Conservation (phyloP, 2,329 filamentous ascomycete species). For the Mollisiaceae sp. region DNA sequence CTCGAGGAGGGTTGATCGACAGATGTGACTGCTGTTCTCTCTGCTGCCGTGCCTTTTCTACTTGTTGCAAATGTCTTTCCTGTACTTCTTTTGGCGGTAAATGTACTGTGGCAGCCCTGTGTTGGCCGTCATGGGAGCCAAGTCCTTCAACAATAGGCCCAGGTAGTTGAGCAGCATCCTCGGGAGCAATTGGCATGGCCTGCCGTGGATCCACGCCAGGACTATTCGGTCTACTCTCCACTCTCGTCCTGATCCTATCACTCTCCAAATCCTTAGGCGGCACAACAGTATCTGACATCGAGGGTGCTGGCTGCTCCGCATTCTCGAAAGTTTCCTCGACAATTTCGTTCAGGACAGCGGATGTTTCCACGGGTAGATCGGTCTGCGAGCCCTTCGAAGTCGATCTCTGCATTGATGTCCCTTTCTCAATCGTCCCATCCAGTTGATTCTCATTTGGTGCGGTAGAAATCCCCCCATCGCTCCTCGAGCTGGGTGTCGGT, state of each 20-base stretch:
- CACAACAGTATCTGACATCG: constrained; percentile 22
- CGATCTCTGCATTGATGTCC: constrained; percentile 33
- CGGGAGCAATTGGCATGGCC: constrained; percentile 41
- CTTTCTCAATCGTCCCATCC: constrained; percentile 18
- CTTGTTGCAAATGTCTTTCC: constrained; percentile 49
- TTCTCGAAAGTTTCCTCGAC: constrained; percentile 34
- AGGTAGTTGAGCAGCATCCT: constrained; percentile 42
- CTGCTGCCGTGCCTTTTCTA: constrained; percentile 44
- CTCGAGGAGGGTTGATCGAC: constrained; percentile 45
- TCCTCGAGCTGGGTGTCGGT: constrained; percentile 33
- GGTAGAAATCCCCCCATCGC: constrained; percentile 27
- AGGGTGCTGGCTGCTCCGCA: constrained; percentile 26
- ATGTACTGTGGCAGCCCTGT: constrained; percentile 46
- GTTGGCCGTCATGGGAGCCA: constrained; percentile 33
- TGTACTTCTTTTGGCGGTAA: constrained; percentile 55
- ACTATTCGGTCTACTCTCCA: constrained; percentile 40
- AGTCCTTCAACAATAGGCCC: constrained; percentile 36
- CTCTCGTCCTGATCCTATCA: constrained; percentile 33
- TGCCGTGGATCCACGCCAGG: constrained; percentile 42
- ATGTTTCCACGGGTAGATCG: constrained; percentile 34
- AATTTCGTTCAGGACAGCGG: constrained; percentile 33
- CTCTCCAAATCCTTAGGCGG: constrained; percentile 32
- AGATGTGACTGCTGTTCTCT: constrained; percentile 40
- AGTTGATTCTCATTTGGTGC: constrained; percentile 24
- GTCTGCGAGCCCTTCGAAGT: constrained; percentile 42